Evolutionary conservation across 2,329 filamentous ascomycete species (phyloP).

Genomic region (Fusarium sacchari): DNA sequence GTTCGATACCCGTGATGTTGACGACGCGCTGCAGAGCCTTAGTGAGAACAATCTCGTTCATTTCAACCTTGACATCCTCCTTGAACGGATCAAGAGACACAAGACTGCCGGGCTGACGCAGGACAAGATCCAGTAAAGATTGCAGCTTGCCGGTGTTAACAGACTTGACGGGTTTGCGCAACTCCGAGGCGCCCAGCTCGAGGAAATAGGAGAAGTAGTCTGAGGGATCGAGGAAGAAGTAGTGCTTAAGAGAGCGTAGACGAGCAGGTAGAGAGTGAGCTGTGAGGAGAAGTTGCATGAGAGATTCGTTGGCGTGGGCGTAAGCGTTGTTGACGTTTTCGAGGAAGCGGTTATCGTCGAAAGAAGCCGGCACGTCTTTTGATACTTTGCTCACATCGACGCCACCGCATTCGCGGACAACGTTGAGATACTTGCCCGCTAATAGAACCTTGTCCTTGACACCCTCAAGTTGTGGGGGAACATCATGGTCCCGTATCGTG

Average conservation of each 20-base stretch:
- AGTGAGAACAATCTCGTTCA: slow-evolving; percentile 93
- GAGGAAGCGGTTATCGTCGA: slow-evolving; percentile 90
- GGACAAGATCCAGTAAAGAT: slow-evolving; percentile 91
- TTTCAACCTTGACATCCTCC: slow-evolving; percentile 96
- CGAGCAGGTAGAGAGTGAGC: slow-evolving; percentile 90
- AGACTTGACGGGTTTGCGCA: slow-evolving; percentile 86
- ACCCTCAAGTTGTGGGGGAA: slow-evolving; percentile 89
- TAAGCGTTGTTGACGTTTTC: slow-evolving; percentile 97
- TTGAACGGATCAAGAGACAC: slow-evolving; percentile 97
- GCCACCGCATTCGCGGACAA: slow-evolving; percentile 95
- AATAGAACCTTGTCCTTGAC: slow-evolving; percentile 95
- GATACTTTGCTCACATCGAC: slow-evolving; percentile 92
- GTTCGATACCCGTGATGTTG: slow-evolving; percentile 94
- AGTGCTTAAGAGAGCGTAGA: slow-evolving; percentile 92
- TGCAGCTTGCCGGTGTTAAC: slow-evolving; percentile 96
- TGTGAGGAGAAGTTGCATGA: slow-evolving; percentile 90
- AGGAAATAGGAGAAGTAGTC: slow-evolving; percentile 99
- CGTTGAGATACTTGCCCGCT: slow-evolving; percentile 97
- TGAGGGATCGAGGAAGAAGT: slow-evolving; percentile 97
- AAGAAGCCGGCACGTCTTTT: slow-evolving; percentile 87
- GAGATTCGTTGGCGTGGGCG: slow-evolving; percentile 91
- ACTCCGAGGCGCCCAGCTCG: slow-evolving; percentile 87
- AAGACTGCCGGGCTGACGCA: slow-evolving; percentile 95
- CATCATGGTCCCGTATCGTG: slow-evolving; percentile 88
- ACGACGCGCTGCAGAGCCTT: slow-evolving; percentile 96